Evolutionary conservation across 441 rosid genomes (phyloP).

Genomic region (Eruca vesicaria): DNA sequence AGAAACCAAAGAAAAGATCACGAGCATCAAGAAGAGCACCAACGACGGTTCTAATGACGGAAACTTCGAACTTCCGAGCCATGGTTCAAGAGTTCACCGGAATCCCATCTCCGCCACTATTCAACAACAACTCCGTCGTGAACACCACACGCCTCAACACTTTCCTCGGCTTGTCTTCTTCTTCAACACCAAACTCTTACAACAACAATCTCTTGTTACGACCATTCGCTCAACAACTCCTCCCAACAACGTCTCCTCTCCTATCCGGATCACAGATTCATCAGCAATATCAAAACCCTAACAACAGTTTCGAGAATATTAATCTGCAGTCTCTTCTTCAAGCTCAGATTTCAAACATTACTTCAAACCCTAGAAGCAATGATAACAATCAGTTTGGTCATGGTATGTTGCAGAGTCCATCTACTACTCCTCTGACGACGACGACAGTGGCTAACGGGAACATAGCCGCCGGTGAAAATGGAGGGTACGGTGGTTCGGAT

Average conservation of each 20-base stretch:
- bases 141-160: slow-evolving; percentile 55
- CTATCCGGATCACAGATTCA: slow-evolving; percentile 26
- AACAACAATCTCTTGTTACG: slow-evolving; percentile 54
- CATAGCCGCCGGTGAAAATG: slow-evolving; percentile 38
- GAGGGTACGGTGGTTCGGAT: slow-evolving; percentile 30
- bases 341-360: slow-evolving; percentile 31
- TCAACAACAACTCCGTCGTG: slow-evolving; percentile 51
- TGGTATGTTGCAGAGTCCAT: slow-evolving; percentile 49
- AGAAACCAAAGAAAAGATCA: slow-evolving; percentile 64
- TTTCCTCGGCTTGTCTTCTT: slow-evolving; percentile 39
- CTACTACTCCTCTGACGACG: slow-evolving; percentile 30
- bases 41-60: slow-evolving; percentile 69
- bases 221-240: slow-evolving; percentile 63
- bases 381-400: slow-evolving; percentile 39
- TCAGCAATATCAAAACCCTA: slow-evolving; percentile 42
- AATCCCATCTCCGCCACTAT: slow-evolving; percentile 66
- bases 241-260: slow-evolving; percentile 40
- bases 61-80: slow-evolving; percentile 70
- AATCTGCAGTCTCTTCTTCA: slow-evolving; percentile 68
- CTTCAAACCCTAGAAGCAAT: slow-evolving; percentile 33
- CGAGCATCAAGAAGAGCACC: slow-evolving; percentile 78
- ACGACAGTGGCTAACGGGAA: slow-evolving; percentile 30
- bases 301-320: slow-evolving; percentile 45
- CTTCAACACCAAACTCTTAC: slow-evolving; percentile 30
- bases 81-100: slow-evolving; percentile 86